These are phyloP conservation scores for Mollisia scopiformis DNA, from an alignment of 2,329 filamentous ascomycete genomes.

Conservation along the genomic window DNA sequence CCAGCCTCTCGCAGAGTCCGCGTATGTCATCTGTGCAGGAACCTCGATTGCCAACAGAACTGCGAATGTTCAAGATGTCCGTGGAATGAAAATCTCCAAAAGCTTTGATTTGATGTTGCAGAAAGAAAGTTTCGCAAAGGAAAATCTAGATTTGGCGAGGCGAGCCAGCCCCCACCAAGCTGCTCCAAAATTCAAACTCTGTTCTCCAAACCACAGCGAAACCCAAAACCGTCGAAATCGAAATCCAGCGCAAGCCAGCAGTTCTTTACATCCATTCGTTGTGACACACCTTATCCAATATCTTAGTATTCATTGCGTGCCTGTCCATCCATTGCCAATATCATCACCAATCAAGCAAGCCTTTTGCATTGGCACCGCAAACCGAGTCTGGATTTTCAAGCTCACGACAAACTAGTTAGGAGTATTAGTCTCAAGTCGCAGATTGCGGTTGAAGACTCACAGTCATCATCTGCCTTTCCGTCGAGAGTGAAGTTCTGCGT, in stretches of 20 bases:
- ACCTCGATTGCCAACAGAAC: not conserved
- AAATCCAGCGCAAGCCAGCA: no score
- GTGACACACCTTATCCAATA: no score
- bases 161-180: not conserved
- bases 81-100: not conserved
- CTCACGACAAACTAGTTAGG: slow-evolving; percentile 19
- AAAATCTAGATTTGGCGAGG: not conserved
- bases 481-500: slow-evolving; percentile 22
- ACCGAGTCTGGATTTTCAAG: slow-evolving; percentile 17
- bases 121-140: not conserved
- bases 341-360: not conserved
- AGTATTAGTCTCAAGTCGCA: not conserved
- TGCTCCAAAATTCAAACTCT: no score
- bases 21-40: not conserved
- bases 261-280: no score
- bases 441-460: slow-evolving; percentile 11
- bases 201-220: not conserved
- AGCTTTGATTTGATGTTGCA: not conserved
- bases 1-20: not conserved
- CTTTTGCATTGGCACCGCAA: slow-evolving; percentile 20
- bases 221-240: no score
- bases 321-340: no score
- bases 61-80: not conserved
- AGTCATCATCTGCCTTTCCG: slow-evolving; percentile 33
- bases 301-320: no score